Evolutionary conservation across 768 basidiomycete genomes (phyloP), one percentile per base, ranked within the genome.

Genomic region (Russula virescens): DNA sequence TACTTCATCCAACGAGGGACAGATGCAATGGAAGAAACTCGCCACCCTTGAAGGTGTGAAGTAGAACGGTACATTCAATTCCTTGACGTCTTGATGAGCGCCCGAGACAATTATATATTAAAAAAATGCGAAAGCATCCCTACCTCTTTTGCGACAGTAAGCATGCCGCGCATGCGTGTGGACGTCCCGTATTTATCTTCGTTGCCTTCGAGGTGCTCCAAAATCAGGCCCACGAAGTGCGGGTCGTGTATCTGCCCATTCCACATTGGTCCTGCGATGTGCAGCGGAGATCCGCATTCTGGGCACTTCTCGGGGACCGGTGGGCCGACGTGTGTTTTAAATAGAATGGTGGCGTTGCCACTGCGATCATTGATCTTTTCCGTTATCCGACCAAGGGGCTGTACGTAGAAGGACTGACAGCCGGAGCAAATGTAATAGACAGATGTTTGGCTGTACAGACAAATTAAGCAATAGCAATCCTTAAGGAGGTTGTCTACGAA

Each of bases 181-280:
- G 83, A 79, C 0, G 95, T 98, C 11, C 88, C 87, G 70, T 94
- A 98, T 45, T 80, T 80, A 45, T 78, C 77, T 65, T 81, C 72
- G 65, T 87, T 81, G 18, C 71, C 73, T 60, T 87, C 83, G 14
- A 95, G 76, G 69, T 94, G 89, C 23, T 81, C 77, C 34, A 97
- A 76, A 16, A 96, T 86, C 65, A 83, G 83, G n/a, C 75, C 72
- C 6, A 93, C 80, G 68, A 98, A 99, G 7, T 77, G 78, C 1
- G 76, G 68, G 70, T 94, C 82, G 69, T 99, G 97, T 25, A 99
- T 74, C 1, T 88, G 83, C 1, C 88, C 94, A 6, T 89, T 86
- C 97, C 97, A 98, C 91, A 99, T 95, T 0, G 97, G 97, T 1
- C 97, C 97, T 21, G 89, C 92, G 40, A 94, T 91, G 74, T 95